phyloP scores from a whole-genome alignment of 345 rosid genomes.

The Eucalyptus regnans region DNA sequence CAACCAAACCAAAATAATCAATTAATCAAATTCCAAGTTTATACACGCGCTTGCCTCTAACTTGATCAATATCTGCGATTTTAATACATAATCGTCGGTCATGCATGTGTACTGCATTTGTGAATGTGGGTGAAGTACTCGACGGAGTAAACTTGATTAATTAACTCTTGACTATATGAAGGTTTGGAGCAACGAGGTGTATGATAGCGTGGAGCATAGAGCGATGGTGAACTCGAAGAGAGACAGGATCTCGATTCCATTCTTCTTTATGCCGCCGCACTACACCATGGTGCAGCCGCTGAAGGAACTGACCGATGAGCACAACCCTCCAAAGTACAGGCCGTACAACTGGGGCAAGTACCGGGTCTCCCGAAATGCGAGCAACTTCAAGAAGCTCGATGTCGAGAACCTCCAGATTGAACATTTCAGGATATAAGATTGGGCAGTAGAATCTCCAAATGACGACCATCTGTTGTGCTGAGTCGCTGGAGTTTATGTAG shows the following conservation, averaged over 20 bases:
- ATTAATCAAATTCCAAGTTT: too few relatives aligned
- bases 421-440: slow-evolving; percentile 27
- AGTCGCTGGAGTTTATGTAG: neutral
- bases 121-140: neutral
- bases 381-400: slow-evolving; percentile 51
- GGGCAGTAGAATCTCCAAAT: neutral
- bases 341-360: slow-evolving; percentile 71
- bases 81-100: neutral
- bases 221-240: slow-evolving; percentile 46
- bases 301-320: slow-evolving; percentile 34
- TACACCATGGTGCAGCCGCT: slow-evolving; percentile 43
- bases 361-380: slow-evolving; percentile 29
- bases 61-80: neutral
- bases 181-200: slow-evolving; percentile 78
- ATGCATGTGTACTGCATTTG: neutral
- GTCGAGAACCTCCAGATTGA: neutral
- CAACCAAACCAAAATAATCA: neutral
- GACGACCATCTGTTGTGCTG: neutral
- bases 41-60: neutral
- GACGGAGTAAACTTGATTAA: neutral
- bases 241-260: slow-evolving; percentile 57
- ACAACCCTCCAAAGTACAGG: slow-evolving; percentile 23
- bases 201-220: slow-evolving; percentile 79
- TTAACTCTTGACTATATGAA: neutral
- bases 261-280: slow-evolving; percentile 51